phyloP scores from a whole-genome alignment of 139 green algal species.

The Auxenochlorella pyrenoidosa region DNA sequence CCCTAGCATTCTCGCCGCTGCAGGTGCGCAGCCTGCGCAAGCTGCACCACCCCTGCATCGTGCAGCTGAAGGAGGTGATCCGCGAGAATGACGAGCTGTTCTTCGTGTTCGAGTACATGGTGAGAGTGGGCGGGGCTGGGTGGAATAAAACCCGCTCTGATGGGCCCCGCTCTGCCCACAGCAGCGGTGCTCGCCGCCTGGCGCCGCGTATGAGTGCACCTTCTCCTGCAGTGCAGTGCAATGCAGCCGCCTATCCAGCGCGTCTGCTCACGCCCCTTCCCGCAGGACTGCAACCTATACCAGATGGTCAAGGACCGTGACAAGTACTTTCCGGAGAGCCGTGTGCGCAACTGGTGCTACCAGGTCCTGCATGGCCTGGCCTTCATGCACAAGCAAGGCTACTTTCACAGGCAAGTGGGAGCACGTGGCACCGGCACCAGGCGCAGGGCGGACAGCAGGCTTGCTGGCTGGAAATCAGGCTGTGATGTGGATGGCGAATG shows the following conservation, averaged over 20 bases:
- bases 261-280: background rate
- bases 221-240: too few relatives aligned
- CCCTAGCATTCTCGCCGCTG: slow-evolving; percentile 23
- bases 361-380: slow-evolving; percentile 93
- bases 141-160: too few relatives aligned
- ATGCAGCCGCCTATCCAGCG: background rate
- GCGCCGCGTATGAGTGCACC: too few relatives aligned
- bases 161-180: too few relatives aligned
- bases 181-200: too few relatives aligned
- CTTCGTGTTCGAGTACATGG: slow-evolving; percentile 98
- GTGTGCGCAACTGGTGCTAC: slow-evolving; percentile 87
- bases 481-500: too few relatives aligned
- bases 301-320: slow-evolving; percentile 94
- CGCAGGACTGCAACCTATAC: slow-evolving; percentile 94
- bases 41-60: slow-evolving; percentile 92
- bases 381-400: slow-evolving; percentile 96
- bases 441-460: slow-evolving; percentile 13
- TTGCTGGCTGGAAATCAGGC: background rate
- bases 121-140: slow-evolving; percentile 1
- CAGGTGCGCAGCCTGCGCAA: slow-evolving; percentile 89
- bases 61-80: slow-evolving; percentile 98
- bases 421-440: too few relatives aligned
- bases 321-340: slow-evolving; percentile 82
- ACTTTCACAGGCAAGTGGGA: slow-evolving; percentile 79
- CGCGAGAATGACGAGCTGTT: slow-evolving; percentile 96